These are phyloP conservation scores for Tulasnella sp. DNA, from an alignment of 768 basidiomycete species.

Conservation along the genomic window DNA sequence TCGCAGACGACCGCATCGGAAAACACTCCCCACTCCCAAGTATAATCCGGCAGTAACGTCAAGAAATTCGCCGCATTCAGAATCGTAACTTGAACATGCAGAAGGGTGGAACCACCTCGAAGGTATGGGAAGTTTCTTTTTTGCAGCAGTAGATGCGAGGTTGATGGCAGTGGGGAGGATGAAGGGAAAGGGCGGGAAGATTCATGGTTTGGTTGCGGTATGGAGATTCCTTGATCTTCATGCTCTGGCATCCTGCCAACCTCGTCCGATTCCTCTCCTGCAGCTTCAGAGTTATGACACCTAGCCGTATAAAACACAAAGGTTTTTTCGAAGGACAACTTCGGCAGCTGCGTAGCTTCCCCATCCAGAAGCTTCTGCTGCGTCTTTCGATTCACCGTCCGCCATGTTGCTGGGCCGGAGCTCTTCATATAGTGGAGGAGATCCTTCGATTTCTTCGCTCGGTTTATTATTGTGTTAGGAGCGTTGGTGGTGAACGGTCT, in stretches of 20 bases:
- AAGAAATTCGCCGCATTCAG: neutral
- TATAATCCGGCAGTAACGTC: conserved; percentile 47
- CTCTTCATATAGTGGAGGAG: neutral
- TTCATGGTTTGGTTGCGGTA: too few relatives aligned
- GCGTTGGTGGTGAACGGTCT: neutral
- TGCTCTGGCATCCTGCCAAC: neutral
- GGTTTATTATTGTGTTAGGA: neutral
- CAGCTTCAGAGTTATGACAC: neutral
- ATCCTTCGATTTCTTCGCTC: neutral
- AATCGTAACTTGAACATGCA: conserved; percentile 5
- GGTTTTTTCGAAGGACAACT: conserved; percentile 4
- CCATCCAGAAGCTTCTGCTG: neutral
- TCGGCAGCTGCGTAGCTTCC: conserved; percentile 4
- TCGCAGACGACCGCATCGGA: conserved; percentile 67
- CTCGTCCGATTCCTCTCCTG: neutral
- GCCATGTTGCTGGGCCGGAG: neutral
- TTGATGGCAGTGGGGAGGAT: neutral
- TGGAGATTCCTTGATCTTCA: too few relatives aligned
- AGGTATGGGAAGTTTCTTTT: neutral
- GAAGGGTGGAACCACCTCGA: conserved; percentile 15
- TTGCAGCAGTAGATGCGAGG: neutral
- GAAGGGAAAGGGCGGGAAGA: neutral
- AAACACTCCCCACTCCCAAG: conserved; percentile 97
- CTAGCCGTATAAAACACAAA: conserved; percentile 18
- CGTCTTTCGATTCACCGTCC: neutral